These are phyloP conservation scores for Cucumis melo DNA, from an alignment of 306 rosid species.

Conservation along the genomic window DNA sequence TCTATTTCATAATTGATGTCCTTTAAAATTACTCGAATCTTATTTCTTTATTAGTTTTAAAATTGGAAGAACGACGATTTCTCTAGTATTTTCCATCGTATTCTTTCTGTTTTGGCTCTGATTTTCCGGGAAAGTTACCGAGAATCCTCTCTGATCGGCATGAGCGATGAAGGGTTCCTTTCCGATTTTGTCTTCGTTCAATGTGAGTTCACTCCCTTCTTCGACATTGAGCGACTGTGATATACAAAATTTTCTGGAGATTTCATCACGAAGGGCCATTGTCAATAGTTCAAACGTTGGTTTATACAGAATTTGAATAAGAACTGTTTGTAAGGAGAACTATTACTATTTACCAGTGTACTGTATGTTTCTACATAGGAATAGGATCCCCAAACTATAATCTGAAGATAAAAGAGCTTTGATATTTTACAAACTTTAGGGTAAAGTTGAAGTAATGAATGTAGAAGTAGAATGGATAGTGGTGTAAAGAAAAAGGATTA, in stretches of 20 bases:
- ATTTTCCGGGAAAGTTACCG: neutral
- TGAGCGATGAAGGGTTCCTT: neutral
- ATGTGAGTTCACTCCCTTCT: neutral
- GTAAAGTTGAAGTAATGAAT: neutral
- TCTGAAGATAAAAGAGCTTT: neutral
- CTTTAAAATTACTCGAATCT: neutral
- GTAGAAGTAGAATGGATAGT: neutral
- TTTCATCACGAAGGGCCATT: neutral
- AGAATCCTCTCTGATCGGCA: neutral
- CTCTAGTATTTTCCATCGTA: neutral
- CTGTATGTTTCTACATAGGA: neutral
- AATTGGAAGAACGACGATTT: neutral
- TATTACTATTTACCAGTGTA: neutral
- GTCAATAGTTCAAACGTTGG: neutral
- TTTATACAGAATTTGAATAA: neutral
- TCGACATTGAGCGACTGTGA: constrained; percentile 2
- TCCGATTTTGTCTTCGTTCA: neutral
- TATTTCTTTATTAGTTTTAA: neutral
- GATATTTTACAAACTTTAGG: neutral
- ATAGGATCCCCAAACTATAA: neutral
- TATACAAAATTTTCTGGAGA: neutral
- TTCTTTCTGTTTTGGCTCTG: neutral
- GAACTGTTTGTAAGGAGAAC: neutral
- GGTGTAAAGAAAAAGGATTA: neutral
- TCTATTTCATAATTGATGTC: neutral